Percentiles rank a stretch among this genome's conserved stretches.
Evolutionary conservation across 2,329 filamentous ascomycete species (phyloP).

Genomic region (Rosellinia necatrix): DNA sequence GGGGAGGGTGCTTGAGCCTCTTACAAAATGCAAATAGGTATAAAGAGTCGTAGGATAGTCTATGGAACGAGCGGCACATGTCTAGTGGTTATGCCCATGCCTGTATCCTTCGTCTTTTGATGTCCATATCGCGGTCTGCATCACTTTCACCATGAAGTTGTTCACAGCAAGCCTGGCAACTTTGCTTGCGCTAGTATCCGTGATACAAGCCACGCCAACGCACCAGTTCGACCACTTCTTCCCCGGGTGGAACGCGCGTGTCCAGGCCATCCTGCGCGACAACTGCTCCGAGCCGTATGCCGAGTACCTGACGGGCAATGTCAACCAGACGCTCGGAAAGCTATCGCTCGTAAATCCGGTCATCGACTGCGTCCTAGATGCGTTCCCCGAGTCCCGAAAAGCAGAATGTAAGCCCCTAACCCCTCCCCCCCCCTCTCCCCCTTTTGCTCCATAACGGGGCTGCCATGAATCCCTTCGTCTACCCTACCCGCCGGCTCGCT

Average conservation of each 20-base stretch:
- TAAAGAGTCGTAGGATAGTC: constrained; percentile 1
- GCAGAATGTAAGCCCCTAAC: constrained; percentile 31
- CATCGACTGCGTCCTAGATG: constrained; percentile 28
- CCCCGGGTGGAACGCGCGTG: constrained; percentile 21
- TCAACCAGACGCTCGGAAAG: constrained; percentile 5
- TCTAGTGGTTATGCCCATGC: background rate
- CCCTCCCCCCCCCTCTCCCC: too few relatives aligned
- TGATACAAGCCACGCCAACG: constrained; percentile 17
- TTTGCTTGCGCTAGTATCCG: constrained; percentile 5
- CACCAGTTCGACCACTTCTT: constrained; percentile 28
- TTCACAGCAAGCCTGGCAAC: constrained; percentile 18
- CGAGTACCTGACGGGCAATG: constrained; percentile 22
- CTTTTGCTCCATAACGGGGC: too few relatives aligned
- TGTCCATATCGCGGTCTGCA: background rate
- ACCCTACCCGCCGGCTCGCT: too few relatives aligned
- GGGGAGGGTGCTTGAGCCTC: too few relatives aligned
- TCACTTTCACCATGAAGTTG: constrained; percentile 19
- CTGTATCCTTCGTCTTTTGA: background rate
- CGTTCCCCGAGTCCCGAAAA: constrained; percentile 30
- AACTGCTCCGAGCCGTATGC: constrained; percentile 24
- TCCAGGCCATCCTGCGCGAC: constrained; percentile 22
- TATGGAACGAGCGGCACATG: background rate
- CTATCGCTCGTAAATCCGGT: constrained; percentile 26
- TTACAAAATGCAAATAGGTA: background rate
- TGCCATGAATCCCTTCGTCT: too few relatives aligned